Evolutionary conservation across 1,284 basidiomycete species (phyloP).

Genomic region (Cystobasidium sp.): DNA sequence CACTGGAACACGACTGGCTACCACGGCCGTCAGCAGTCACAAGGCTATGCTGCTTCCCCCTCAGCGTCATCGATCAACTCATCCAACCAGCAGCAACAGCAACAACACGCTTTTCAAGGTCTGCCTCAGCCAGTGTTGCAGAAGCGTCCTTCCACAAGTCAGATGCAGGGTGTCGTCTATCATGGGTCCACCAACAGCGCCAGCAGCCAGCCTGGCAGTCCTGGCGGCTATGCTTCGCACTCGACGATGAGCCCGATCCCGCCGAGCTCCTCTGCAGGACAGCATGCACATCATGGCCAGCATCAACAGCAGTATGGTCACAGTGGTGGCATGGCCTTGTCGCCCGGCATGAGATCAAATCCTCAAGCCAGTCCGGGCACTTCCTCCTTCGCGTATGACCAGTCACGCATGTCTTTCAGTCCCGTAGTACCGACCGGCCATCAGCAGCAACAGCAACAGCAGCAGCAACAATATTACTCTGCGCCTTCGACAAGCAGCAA

Average conservation of each 20-base stretch:
- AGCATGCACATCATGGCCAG: not conserved
- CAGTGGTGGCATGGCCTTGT: constrained; percentile 9
- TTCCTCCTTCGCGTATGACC: constrained; percentile 5
- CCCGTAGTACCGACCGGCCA: constrained; percentile 11
- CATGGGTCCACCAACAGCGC: not conserved
- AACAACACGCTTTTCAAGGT: not conserved
- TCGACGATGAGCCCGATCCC: constrained; percentile 19
- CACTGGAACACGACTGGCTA: not conserved
- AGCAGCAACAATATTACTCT: constrained; percentile 18
- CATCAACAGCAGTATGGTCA: constrained; percentile 13
- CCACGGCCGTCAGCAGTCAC: constrained; percentile 1
- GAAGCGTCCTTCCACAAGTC: constrained; percentile 26
- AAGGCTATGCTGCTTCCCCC: not conserved
- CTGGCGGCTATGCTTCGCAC: constrained; percentile 12
- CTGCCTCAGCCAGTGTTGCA: constrained; percentile 3
- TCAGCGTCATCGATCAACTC: not conserved
- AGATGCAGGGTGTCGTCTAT: constrained; percentile 22
- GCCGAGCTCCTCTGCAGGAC: constrained; percentile 15
- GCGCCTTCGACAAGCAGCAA: not conserved
- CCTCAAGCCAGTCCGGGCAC: not conserved
- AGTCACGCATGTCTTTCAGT: constrained; percentile 19
- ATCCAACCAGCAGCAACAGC: not conserved
- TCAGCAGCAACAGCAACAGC: constrained; percentile 23
- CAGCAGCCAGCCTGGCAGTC: constrained; percentile 3
- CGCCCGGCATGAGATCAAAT: constrained; percentile 9